Evolutionary conservation across 768 basidiomycete species (phyloP).

Genomic region (Pisolithus sp.): DNA sequence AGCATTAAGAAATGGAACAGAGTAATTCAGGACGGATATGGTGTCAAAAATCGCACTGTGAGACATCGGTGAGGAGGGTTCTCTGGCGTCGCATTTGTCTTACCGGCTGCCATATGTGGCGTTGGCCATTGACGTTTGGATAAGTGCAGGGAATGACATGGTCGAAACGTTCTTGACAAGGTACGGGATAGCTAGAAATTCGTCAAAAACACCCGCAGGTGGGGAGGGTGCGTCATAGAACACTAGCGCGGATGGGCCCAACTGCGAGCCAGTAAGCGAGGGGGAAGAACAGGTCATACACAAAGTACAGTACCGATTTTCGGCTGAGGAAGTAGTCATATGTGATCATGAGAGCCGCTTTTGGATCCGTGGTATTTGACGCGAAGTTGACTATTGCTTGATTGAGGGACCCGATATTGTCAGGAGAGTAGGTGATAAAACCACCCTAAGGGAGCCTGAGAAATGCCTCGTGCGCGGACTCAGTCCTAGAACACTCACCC

Average conservation of each 20-base stretch:
- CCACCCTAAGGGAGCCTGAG: conserved; percentile 1
- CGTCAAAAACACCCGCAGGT: conserved; percentile 16
- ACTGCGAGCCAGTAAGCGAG: not conserved
- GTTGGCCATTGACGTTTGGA: conserved; percentile 2
- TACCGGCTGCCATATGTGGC: conserved; percentile 2
- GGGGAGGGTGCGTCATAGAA: conserved; percentile 46
- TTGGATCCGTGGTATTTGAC: too few species aligned
- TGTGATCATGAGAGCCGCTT: too few species aligned
- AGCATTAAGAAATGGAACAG: conserved; percentile 11
- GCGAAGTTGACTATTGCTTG: too few species aligned
- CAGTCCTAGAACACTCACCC: conserved; percentile 35
- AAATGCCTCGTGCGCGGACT: not conserved
- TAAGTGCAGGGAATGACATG: conserved; percentile 11
- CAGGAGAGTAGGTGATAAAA: conserved; percentile 1
- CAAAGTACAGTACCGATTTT: too few species aligned
- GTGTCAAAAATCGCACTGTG: conserved; percentile 5
- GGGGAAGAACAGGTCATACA: too few species aligned
- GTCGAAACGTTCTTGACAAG: conserved; percentile 5
- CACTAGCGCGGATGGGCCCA: conserved; percentile 25
- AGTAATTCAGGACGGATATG: conserved; percentile 4
- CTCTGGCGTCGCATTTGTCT: not conserved
- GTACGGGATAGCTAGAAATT: conserved; percentile 17
- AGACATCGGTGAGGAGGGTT: not conserved
- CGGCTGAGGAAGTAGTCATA: too few species aligned
- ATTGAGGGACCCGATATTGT: too few species aligned